Evolutionary conservation across 2,329 filamentous ascomycete genomes (phyloP), one percentile per base, ranked within the genome.

Genomic region (Penicillium rolfsii): DNA sequence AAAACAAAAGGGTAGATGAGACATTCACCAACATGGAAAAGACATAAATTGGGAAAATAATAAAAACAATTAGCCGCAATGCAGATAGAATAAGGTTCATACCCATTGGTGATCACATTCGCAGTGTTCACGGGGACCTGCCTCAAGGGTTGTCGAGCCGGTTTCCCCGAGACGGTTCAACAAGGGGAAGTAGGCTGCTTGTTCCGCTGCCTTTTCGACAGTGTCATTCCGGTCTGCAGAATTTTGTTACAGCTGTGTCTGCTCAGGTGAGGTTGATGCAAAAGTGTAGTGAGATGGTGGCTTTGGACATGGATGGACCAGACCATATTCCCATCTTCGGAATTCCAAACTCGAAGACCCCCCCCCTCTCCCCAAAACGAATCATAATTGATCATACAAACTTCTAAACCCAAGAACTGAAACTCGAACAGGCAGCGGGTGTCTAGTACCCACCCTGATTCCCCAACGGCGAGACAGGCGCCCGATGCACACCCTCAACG

Each of bases 391-490:
- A 9, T 3, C 19, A 19, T 30, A n/a, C 9, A 4, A 30, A 16
- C 45, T 30, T 30, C 45, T 26, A 48, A n/a, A 30, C 3, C n/a
- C n/a, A 2, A 2, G 0, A n/a, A 48, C 4, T 22, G 19, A 22
- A 22, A 22, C 16, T 1, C 9, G n/a, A 7, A 46, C 3, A 36
- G 24, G 12, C 22, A 40, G 19, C 8, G 16, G 19, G 12, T 14
- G 19, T 40, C 26, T 65, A 67, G 52, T 69, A 70, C 28, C 55
- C 63, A 14, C 63, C 63, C 2, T 68, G 66, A 61, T 71, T 68
- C 50, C 64, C 66, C 52, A 73, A 52, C 41, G 70, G 64, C 26
- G 67, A 66, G 50, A 71, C 60, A n/a, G 68, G 61, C 28, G 70
- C 55, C 16, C 67, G 67, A 50, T 72, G 68, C 19, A 66, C 52